Conservation (phyloP, 169 alveolate species). For the Besnoitia besnoiti region DNA sequence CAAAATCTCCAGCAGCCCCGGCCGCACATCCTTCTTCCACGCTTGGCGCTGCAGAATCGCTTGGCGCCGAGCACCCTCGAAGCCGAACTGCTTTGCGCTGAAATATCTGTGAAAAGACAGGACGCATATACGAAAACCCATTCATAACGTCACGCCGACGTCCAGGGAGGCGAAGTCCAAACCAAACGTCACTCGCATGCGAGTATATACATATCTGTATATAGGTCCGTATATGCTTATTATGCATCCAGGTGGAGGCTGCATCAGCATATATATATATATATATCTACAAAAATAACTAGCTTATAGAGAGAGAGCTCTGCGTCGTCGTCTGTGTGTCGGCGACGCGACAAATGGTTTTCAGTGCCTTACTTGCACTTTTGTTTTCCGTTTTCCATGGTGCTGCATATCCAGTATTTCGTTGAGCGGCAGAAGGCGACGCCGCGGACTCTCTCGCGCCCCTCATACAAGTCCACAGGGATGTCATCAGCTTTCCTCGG, state of each 20-base stretch:
- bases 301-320: too few relatives aligned
- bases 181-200: neutral
- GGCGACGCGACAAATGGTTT: too few relatives aligned
- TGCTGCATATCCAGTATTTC: constrained; percentile 49
- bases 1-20: neutral
- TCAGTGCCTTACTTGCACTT: constrained; percentile 35
- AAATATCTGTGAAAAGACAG: constrained; percentile 6
- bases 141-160: neutral
- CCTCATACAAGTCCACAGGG: neutral
- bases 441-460: constrained; percentile 17
- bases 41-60: constrained; percentile 57
- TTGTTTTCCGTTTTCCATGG: constrained; percentile 45
- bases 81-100: constrained; percentile 52
- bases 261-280: too few relatives aligned
- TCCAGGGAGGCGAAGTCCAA: neutral
- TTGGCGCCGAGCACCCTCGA: constrained; percentile 47
- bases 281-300: too few relatives aligned
- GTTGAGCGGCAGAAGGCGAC: constrained; percentile 51
- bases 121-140: neutral
- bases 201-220: neutral
- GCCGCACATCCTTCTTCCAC: constrained; percentile 51
- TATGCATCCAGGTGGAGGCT: too few relatives aligned
- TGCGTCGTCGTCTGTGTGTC: too few relatives aligned
- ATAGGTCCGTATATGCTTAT: neutral
- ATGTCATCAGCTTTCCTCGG: too few relatives aligned